Evolutionary conservation across 352 stramenopile genomes (phyloP).

Genomic region (Globisporangium recalcitrans): DNA sequence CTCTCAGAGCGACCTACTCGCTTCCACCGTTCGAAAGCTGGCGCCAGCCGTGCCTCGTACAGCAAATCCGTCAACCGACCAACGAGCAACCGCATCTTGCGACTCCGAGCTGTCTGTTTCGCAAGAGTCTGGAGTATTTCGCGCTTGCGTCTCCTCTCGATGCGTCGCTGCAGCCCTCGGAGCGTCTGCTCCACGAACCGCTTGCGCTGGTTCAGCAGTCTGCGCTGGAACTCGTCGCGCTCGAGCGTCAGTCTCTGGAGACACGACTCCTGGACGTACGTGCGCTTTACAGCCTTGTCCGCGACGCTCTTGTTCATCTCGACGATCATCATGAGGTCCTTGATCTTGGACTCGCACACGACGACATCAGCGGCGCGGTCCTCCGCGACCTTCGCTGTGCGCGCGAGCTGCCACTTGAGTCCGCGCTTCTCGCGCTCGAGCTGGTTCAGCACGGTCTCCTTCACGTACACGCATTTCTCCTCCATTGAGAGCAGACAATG

Average conservation of each 20-base stretch:
- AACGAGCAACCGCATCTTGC: background rate
- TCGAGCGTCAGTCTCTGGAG: constrained; percentile 25
- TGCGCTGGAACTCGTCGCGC: constrained; percentile 21
- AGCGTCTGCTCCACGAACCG: constrained; percentile 20
- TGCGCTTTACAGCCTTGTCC: constrained; percentile 36
- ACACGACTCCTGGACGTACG: constrained; percentile 27
- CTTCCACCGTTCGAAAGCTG: constrained; percentile 4
- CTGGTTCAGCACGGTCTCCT: constrained; percentile 38
- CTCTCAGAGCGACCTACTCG: background rate
- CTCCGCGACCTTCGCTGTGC: constrained; percentile 34
- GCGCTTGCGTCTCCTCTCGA: constrained; percentile 17
- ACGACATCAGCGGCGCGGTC: constrained; percentile 24
- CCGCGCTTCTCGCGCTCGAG: constrained; percentile 48
- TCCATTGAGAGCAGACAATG: constrained; percentile 9
- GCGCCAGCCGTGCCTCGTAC: background rate
- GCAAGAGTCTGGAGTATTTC: constrained; percentile 18
- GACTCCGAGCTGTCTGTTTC: background rate
- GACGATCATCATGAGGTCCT: constrained; percentile 62
- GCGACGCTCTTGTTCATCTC: constrained; percentile 57
- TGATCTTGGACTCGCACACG: constrained; percentile 42
- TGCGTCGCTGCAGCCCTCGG: constrained; percentile 20
- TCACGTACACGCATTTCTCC: constrained; percentile 41
- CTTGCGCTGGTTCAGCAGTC: constrained; percentile 21
- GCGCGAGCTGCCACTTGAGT: constrained; percentile 50
- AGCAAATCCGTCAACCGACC: background rate